Conservation (phyloP, 768 basidiomycete species). For the Agrocybe chaxingu region DNA sequence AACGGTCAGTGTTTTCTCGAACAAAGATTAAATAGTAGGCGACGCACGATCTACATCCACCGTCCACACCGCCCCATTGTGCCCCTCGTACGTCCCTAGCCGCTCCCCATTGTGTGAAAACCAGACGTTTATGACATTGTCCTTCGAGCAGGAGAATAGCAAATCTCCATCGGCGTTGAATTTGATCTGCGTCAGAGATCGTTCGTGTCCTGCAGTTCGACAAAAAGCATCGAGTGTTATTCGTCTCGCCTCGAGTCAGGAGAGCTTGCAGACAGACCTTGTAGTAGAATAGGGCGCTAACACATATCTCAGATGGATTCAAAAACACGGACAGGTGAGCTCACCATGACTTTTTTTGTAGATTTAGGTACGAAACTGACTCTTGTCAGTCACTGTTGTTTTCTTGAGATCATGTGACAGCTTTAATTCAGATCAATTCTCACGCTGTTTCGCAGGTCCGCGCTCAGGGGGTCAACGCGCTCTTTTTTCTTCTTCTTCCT, state of each 20-base stretch:
- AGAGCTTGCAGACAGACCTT: conserved; percentile 41
- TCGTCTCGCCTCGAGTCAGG: neutral
- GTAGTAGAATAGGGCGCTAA: conserved; percentile 72
- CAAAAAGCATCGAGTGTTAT: conserved; percentile 14
- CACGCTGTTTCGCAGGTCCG: too few relatives aligned
- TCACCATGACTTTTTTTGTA: conserved; percentile 31
- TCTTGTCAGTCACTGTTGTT: neutral
- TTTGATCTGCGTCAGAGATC: conserved; percentile 95
- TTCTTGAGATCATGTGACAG: too few relatives aligned
- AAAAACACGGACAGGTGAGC: conserved; percentile 4
- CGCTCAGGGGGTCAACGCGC: too few relatives aligned
- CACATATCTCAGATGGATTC: neutral
- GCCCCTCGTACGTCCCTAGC: conserved; percentile 92
- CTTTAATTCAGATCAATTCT: too few relatives aligned
- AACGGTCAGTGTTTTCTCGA: too few relatives aligned
- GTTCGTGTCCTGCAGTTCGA: conserved; percentile 77
- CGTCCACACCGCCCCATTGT: conserved; percentile 97
- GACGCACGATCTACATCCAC: conserved; percentile 90
- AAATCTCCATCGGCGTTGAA: conserved; percentile 97
- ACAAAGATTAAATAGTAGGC: neutral
- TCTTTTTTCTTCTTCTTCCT: too few relatives aligned
- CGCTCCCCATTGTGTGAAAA: conserved; percentile 96
- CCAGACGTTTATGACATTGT: conserved; percentile 94
- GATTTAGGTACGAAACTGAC: neutral
- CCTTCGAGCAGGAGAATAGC: conserved; percentile 94